Evolutionary conservation across 2,329 filamentous ascomycete genomes (phyloP), one percentile per base, ranked within the genome.

Genomic region (Exutisphaerella laricina): DNA sequence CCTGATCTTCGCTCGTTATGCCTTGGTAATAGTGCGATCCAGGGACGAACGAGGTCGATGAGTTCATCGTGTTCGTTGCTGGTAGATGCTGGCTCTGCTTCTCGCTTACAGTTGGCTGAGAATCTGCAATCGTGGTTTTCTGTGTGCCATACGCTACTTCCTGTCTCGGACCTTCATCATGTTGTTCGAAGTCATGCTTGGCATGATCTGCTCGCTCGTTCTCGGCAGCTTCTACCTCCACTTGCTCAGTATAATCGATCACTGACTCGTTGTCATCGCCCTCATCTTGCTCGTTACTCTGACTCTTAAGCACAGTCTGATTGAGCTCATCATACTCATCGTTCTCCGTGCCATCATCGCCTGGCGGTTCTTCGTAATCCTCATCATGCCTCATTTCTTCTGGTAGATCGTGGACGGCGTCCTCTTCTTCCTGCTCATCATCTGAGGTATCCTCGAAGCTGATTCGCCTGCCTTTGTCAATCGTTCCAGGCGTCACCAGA

Each of bases 101-200:
- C 16, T 40, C 25, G 9, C 18, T 26, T 7, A 22, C 38, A 10
- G 26, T 30, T 4, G 67, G 67, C 41, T 72, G 70, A 12, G 70
- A 73, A 43, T 73, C 66, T 43, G 68, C 68, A 13, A 73, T 59
- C 6, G 69, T 65, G 16, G 67, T 61, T 8, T 54, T 59, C 34
- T 67, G 66, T 33, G 59, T 64, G 40, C 37, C 46, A 21, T 28
- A 16, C 21, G 36, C 22, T 4, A 20, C 20, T 21, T 37, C 33
- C 20, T 23, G 21, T 36, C 13, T 22, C 28, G 25, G 12, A 23
- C 7, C 18, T 14, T 5, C 13, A 6, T 28, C 18, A 18, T 21
- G 17, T n/a, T 4, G 18, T 17, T 42, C 44, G 25, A 17, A 41
- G 13, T 47, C 45, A 20, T 37, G 45, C 21, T 17, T 30, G 4